Base-by-base conservation (phyloP, 1,139 yeast species). In the Pichia sp. region DNA sequence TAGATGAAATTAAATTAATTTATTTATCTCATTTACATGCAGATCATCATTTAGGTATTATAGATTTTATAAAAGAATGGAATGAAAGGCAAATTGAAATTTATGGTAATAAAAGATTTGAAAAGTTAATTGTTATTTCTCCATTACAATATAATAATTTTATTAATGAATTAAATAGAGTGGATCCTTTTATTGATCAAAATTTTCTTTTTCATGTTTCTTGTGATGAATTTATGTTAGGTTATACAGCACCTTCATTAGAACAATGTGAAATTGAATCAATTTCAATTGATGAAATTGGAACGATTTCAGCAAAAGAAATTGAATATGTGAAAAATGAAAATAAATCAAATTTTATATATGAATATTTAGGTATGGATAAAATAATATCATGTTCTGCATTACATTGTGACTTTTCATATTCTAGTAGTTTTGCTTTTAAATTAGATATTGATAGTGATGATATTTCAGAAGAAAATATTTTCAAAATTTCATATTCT, bases 11-110 rank as follows among this genome's bases (percentile, higher is more conserved):
- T 48, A 67, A 73, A 26, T 52, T 87, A 50, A 68, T 92, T 24
- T 86, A 78, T 57, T 69, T 94, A 46, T 85, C 96, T 55, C 99
- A 94, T 67, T 69, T 92, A 54, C 99, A 94, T 65, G 98, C 98
- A 0, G 99, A 94, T 60, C 99, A 94, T 61, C 97, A 92, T 62
- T 66, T 92, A 39, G 99, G 99, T 1, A 71, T 86, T 4, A 66
- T 84, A 7, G 74, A 90, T 3, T 64, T 92, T 10, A 70, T 92
- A 30, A 71, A 72, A 35, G 78, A 78, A 53, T 87, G 97, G 96
- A 70, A 76, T 48, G 63, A 68, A 26, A 58, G 55, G 10, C 61
- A 63, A 26, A 6, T 35, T 7, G 10, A 2, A 1, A 40, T 37
- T 29, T 51, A 48, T 16, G 36, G 40, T 6, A 8, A 40, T 46